Evolutionary conservation across 208 protist species (phyloP).

Genomic region (Herpetomonas tarakana): DNA sequence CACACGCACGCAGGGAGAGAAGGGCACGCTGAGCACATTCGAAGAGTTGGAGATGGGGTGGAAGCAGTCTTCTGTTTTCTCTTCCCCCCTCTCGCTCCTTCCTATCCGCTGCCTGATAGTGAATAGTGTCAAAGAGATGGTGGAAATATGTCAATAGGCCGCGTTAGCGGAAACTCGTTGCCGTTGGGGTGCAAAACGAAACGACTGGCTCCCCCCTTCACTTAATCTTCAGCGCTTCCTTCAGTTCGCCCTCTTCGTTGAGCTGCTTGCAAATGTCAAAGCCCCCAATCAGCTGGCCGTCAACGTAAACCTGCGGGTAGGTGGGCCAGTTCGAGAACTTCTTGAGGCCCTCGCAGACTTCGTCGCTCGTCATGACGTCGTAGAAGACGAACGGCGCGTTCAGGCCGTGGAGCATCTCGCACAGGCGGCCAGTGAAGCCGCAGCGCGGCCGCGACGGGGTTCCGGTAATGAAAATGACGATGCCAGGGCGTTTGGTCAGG

Average conservation of each 20-base stretch:
- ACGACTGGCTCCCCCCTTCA: too few relatives aligned
- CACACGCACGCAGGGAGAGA: too few relatives aligned
- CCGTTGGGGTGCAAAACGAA: too few relatives aligned
- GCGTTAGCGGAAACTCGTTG: too few relatives aligned
- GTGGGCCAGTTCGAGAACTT: slow-evolving; percentile 92
- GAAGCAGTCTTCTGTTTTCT: too few relatives aligned
- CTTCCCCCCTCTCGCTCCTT: too few relatives aligned
- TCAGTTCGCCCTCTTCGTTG: slow-evolving; percentile 77
- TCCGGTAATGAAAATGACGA: slow-evolving; percentile 93
- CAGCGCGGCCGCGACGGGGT: slow-evolving; percentile 86
- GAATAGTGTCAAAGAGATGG: too few relatives aligned
- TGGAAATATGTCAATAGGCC: too few relatives aligned
- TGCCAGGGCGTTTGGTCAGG: slow-evolving; percentile 69
- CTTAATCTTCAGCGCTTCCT: slow-evolving; percentile 52
- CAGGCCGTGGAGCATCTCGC: slow-evolving; percentile 71
- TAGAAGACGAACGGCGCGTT: slow-evolving; percentile 75
- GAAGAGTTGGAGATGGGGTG: too few relatives aligned
- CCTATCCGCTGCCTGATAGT: too few relatives aligned
- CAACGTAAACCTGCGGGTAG: slow-evolving; percentile 93
- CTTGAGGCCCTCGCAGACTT: slow-evolving; percentile 89
- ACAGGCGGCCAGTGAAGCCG: slow-evolving; percentile 85
- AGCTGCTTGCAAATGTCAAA: slow-evolving; percentile 89
- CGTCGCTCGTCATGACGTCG: slow-evolving; percentile 90
- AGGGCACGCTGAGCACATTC: too few relatives aligned
- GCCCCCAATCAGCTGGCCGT: slow-evolving; percentile 92